Conservation (phyloP, 805 yeast species). For the Candida loeiensis region DNA sequence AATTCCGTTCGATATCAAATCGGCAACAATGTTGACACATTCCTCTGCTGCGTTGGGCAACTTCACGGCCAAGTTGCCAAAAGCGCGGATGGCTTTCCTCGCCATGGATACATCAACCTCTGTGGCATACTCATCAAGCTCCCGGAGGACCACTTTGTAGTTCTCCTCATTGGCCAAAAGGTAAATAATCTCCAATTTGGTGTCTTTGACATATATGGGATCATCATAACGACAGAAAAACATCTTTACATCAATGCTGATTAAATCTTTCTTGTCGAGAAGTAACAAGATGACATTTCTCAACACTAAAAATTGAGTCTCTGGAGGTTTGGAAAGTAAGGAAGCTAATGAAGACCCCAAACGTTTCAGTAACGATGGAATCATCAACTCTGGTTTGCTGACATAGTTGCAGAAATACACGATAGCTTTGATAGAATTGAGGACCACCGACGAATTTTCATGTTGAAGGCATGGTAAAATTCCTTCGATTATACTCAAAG, state of each 20-base stretch:
- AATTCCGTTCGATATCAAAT: conserved; percentile 59
- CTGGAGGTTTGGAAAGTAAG: conserved; percentile 71
- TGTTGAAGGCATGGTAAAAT: conserved; percentile 72
- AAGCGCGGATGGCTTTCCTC: conserved; percentile 80
- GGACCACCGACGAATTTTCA: conserved; percentile 74
- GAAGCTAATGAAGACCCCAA: conserved; percentile 68
- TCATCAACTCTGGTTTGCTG: conserved; percentile 47
- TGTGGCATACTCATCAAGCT: conserved; percentile 80
- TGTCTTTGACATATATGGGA: conserved; percentile 83
- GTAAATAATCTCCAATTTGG: conserved; percentile 84
- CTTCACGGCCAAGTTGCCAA: conserved; percentile 85
- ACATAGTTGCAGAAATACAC: conserved; percentile 73
- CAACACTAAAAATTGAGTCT: conserved; percentile 76
- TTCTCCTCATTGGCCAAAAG: conserved; percentile 67
- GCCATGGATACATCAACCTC: conserved; percentile 86
- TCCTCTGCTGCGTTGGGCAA: conserved; percentile 55
- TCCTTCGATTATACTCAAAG: conserved; percentile 60
- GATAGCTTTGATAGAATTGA: conserved; percentile 71
- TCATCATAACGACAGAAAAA: conserved; percentile 84
- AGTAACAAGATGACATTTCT: conserved; percentile 76
- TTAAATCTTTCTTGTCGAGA: conserved; percentile 58
- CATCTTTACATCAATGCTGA: conserved; percentile 65
- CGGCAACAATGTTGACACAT: conserved; percentile 62
- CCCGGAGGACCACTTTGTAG: conserved; percentile 60
- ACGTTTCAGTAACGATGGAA: conserved; percentile 53